phyloP scores from a whole-genome alignment of 1,139 yeast genomes.

The Torulaspora globosa region DNA sequence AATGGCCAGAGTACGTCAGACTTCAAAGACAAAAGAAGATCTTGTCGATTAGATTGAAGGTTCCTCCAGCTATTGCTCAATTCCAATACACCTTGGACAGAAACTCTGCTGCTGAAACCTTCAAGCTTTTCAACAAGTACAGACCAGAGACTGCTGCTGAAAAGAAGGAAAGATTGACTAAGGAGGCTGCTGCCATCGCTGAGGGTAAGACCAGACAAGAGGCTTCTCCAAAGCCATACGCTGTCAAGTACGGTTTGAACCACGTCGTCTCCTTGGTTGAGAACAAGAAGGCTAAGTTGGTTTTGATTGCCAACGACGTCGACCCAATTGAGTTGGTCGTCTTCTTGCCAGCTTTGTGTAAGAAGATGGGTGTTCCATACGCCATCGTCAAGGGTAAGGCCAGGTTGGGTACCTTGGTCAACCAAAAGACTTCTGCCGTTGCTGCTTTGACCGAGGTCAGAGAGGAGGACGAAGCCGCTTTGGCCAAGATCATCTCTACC shows the following conservation, averaged over 20 bases:
- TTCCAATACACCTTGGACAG: slow-evolving; percentile 93
- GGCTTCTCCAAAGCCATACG: slow-evolving; percentile 92
- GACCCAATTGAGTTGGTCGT: slow-evolving; percentile 97
- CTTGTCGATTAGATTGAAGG: slow-evolving; percentile 90
- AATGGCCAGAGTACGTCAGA: slow-evolving; percentile 98
- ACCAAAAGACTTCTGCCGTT: slow-evolving; percentile 94
- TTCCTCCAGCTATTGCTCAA: slow-evolving; percentile 97
- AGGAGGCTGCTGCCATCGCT: slow-evolving; percentile 97
- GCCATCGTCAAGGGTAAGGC: slow-evolving; percentile 99
- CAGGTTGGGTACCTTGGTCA: slow-evolving; percentile 94
- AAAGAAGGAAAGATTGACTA: slow-evolving; percentile 97
- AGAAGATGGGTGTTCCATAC: slow-evolving; percentile 99
- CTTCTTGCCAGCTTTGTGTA: slow-evolving; percentile 96
- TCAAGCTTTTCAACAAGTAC: slow-evolving; percentile 96
- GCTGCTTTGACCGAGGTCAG: slow-evolving; percentile 95
- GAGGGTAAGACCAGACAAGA: slow-evolving; percentile 96
- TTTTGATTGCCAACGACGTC: slow-evolving; percentile 95
- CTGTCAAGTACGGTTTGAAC: slow-evolving; percentile 96
- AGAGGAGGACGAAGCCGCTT: slow-evolving; percentile 90
- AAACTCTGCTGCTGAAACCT: slow-evolving; percentile 95
- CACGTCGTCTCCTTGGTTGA: slow-evolving; percentile 94
- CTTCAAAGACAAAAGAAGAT: slow-evolving; percentile 97
- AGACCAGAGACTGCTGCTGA: slow-evolving; percentile 96
- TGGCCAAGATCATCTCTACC: slow-evolving; percentile 87
- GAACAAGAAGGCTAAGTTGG: slow-evolving; percentile 97